Percentiles rank a stretch among this genome's conserved stretches.
phyloP scores from a whole-genome alignment of 345 rosid species.

The Euphorbia peplus region DNA sequence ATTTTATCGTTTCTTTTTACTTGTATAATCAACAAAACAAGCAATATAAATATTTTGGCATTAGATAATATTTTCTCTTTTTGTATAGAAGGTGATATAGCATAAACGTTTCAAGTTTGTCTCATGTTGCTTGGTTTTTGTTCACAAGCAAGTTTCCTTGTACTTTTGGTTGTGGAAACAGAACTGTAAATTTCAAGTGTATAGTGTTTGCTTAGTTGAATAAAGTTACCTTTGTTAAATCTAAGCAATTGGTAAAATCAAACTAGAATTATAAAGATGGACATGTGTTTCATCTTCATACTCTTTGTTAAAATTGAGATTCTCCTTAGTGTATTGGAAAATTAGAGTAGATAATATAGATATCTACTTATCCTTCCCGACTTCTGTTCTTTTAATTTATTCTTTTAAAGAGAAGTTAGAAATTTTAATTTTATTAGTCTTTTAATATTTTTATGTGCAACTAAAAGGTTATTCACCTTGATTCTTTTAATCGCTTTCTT shows the following conservation, averaged over 20 bases:
- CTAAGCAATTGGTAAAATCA: neutral
- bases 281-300: neutral
- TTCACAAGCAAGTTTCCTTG: no score
- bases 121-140: no score
- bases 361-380: no score
- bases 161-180: no score
- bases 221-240: neutral
- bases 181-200: no score
- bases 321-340: no score
- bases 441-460: neutral
- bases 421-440: no score
- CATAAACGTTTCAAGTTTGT: neutral
- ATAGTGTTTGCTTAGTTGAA: neutral
- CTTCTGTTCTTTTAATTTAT: neutral
- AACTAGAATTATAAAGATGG: neutral
- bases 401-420: neutral
- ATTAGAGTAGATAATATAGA: no score
- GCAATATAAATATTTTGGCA: neutral
- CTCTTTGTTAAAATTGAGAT: neutral
- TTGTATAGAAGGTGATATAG: neutral
- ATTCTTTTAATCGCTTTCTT: slow-evolving; percentile 4
- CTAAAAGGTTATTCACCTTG: neutral
- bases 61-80: neutral
- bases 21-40: neutral
- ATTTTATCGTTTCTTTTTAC: neutral